Percentiles rank a stretch among this genome's conserved stretches.
Evolutionary conservation across 129 eudicot species (phyloP).

Genomic region (sunflower (Helianthus annuus)): HanXRQr2.0-SUNRISE NC_035436.2:206189487-206189986

Average conservation of each 20-base stretch:
- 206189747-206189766: slow-evolving; percentile 48
- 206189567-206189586: too few relatives aligned
- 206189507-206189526: too few relatives aligned
- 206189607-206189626: too few relatives aligned
- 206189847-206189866: slow-evolving; percentile 31
- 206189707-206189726: slow-evolving; percentile 22
- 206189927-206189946: slow-evolving; percentile 18
- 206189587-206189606: too few relatives aligned
- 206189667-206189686: not conserved
- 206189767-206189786: slow-evolving; percentile 51
- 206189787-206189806: slow-evolving; percentile 38
- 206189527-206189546: too few relatives aligned
- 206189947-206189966: not conserved
- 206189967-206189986: not conserved
- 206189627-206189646: too few relatives aligned
- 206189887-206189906: slow-evolving; percentile 55
- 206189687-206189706: not conserved
- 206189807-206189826: slow-evolving; percentile 40
- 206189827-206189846: slow-evolving; percentile 21
- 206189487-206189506: too few relatives aligned
- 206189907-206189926: slow-evolving; percentile 42
- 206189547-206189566: too few relatives aligned
- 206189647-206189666: too few relatives aligned
- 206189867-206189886: slow-evolving; percentile 47
- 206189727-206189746: slow-evolving; percentile 63